These are phyloP conservation scores for Chlamydomonas schloesseri DNA, from an alignment of 139 green algal genomes.

Conservation along the genomic window DNA sequence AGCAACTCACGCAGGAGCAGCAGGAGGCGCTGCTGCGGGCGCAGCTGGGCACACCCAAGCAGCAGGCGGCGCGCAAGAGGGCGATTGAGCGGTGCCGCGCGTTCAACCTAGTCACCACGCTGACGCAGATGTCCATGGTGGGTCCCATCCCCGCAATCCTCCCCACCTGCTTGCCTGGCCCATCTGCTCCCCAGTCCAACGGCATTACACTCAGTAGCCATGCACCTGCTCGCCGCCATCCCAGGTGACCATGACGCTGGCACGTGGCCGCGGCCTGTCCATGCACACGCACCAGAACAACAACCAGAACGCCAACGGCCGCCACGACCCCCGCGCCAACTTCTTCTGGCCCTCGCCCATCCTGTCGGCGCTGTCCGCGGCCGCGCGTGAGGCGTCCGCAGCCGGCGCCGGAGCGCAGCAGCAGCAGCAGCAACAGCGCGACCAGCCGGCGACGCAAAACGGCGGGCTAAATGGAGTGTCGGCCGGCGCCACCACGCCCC, in stretches of 20 bases:
- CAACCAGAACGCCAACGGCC: not conserved
- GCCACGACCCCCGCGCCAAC: not conserved
- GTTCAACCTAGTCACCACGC: slow-evolving; percentile 24
- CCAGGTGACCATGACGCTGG: slow-evolving; percentile 31
- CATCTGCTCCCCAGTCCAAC: not conserved
- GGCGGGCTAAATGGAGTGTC: too few species aligned
- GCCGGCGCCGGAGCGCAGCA: not conserved
- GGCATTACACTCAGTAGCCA: not conserved
- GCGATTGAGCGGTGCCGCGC: not conserved
- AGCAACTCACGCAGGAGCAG: not conserved
- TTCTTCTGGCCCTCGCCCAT: slow-evolving; percentile 3
- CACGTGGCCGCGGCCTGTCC: not conserved
- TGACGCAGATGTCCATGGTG: slow-evolving; percentile 32
- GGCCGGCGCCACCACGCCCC: not conserved
- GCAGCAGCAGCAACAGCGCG: too few species aligned
- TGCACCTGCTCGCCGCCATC: not conserved
- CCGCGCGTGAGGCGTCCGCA: not conserved
- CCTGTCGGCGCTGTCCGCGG: not conserved
- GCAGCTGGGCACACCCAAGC: not conserved
- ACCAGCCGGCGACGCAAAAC: too few species aligned
- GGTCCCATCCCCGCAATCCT: not conserved
- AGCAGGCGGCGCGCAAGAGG: slow-evolving; percentile 9
- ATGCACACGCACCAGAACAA: slow-evolving; percentile 20
- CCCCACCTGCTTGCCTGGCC: too few species aligned
- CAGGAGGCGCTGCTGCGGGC: not conserved